Evolutionary conservation across 257 asterid genomes (phyloP), one percentile per base, ranked within the genome.

Genomic region (Catharanthus roseus): DNA sequence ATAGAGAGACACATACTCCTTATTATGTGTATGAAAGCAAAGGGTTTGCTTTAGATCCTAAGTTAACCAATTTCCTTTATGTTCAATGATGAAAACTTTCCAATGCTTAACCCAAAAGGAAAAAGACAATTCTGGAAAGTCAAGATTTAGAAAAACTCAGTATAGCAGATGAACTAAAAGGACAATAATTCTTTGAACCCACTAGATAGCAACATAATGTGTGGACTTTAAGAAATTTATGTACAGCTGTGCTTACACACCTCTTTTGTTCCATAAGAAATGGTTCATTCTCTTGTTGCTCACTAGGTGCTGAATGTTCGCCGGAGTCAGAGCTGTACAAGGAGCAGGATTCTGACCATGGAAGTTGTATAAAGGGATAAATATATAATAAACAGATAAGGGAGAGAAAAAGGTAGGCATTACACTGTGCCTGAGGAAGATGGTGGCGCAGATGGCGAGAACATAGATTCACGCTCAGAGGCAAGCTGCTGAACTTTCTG

Each of bases 401-500:
- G 60, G 9, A n/a, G n/a, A n/a, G n/a, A n/a, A 8, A 67, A 23
- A 31, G 71, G 31, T 29, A 66, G 15, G 12, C 28, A 11, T 64
- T 47, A 67, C 71, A 3, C 26, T 50, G 60, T 13, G 44, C 44
- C 10, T 11, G 24, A 53, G 64, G 56, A 50, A 64, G 77, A 73
- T 39, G 77, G 72, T 15, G 65, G 65, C 13, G 64, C 58, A 38
- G 67, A 38, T 24, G 65, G 66, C 2, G 56, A 50, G 67, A 36
- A 64, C 24, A 62, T 54, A 23, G 73, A 74, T 68, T 76, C 75
- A 1, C 60, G 50, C 75, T 69, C 72, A 31, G 75, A 53, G 54
- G 75, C 75, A 55, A 76, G 68, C 71, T 51, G 75, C 34, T 76
- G 79, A 58, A 65, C 62, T 60, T 70, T 70, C 70, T 76, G 72